These are phyloP conservation scores for Poa pratensis DNA, from an alignment of 176 grass and related monocot species.

Conservation along the genomic window DNA sequence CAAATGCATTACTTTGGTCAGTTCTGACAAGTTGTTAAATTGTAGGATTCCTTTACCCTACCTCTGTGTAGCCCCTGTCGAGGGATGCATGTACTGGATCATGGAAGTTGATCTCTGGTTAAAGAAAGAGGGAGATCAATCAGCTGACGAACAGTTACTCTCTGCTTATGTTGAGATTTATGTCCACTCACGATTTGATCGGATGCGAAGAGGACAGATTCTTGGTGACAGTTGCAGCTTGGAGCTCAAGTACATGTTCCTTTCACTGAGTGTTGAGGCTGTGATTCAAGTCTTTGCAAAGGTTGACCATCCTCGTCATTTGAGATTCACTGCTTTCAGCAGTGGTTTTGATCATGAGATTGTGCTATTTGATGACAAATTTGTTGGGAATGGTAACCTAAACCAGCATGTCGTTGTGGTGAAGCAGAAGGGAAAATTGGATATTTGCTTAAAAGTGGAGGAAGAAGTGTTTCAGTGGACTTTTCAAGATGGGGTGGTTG, in stretches of 20 bases:
- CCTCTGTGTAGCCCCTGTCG: constrained; percentile 11
- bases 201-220: neutral
- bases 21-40: neutral
- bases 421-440: constrained; percentile 3
- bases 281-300: neutral
- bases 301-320: neutral
- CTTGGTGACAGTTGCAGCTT: neutral
- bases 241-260: neutral
- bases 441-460: constrained; percentile 7
- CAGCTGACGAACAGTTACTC: neutral
- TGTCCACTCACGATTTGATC: neutral
- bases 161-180: neutral
- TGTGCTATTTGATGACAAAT: constrained; percentile 22
- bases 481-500: neutral
- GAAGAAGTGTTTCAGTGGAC: neutral
- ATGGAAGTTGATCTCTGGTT: constrained; percentile 7
- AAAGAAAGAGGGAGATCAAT: constrained; percentile 10
- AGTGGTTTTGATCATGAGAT: constrained; percentile 29
- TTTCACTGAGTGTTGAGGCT: neutral
- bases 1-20: neutral
- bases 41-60: constrained; percentile 7
- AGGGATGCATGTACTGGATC: constrained; percentile 4
- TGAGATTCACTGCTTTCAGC: constrained; percentile 27
- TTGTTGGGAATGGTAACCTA: neutral
- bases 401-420: neutral